phyloP scores from a whole-genome alignment of 352 stramenopile genomes.

The Ophiocytium majus region DNA sequence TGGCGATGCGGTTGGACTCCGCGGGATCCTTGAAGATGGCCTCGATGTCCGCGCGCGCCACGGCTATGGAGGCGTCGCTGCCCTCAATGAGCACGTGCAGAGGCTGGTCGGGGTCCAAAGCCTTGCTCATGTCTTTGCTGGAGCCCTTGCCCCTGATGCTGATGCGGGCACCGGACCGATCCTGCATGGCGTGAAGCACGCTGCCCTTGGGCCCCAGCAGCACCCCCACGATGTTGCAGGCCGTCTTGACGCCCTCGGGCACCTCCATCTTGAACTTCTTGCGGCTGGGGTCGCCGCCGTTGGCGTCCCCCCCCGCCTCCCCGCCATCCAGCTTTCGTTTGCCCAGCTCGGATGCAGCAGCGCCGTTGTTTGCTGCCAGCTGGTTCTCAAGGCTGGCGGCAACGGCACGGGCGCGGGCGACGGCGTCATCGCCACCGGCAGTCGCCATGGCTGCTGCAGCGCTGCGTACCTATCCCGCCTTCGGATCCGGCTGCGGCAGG shows the following conservation, averaged over 20 bases:
- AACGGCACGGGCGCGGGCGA: conserved; percentile 24
- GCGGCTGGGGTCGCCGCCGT: conserved; percentile 16
- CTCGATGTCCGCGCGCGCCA: conserved; percentile 76
- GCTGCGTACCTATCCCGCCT: too few species aligned
- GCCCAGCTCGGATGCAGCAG: conserved; percentile 11
- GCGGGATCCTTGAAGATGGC: conserved; percentile 85
- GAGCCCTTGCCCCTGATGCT: conserved; percentile 81
- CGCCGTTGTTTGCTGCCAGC: neutral
- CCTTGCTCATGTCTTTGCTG: conserved; percentile 45
- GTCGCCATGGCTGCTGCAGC: neutral
- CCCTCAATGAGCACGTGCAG: conserved; percentile 85
- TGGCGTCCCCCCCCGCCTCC: neutral
- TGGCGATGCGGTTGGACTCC: conserved; percentile 74
- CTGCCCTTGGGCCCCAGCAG: conserved; percentile 80
- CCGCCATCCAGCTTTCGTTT: too few species aligned
- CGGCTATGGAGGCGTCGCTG: conserved; percentile 76
- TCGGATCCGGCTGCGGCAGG: too few species aligned
- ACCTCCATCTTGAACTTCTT: conserved; percentile 74
- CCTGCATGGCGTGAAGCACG: conserved; percentile 86
- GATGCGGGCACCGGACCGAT: conserved; percentile 79
- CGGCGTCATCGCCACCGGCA: conserved; percentile 9
- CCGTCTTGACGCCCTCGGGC: conserved; percentile 77
- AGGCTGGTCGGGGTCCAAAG: conserved; percentile 70
- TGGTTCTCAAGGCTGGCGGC: conserved; percentile 24
- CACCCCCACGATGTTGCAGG: conserved; percentile 89